Conservation (phyloP, 768 basidiomycete species). For the Boletus sensibilis region DNA sequence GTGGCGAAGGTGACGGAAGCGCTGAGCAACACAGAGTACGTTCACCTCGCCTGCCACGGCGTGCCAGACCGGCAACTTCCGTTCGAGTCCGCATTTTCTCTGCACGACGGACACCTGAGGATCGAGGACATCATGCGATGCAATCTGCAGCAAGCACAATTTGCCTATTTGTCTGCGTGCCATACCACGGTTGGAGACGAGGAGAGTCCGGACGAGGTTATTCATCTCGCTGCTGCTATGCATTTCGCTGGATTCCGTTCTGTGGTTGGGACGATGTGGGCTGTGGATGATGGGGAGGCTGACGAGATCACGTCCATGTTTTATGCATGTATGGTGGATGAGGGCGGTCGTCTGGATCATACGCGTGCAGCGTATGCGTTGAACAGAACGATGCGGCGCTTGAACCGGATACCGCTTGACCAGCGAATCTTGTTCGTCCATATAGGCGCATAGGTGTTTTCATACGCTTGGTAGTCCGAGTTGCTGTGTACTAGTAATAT, state of each 20-base stretch:
- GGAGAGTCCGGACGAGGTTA: conserved; percentile 10
- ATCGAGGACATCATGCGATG: conserved; percentile 10
- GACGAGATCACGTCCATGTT: background rate
- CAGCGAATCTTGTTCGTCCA: conserved; percentile 13
- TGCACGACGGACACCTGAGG: background rate
- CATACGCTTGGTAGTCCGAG: too few relatives aligned
- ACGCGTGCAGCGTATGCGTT: conserved; percentile 8
- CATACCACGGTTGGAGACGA: conserved; percentile 22
- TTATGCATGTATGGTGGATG: conserved; percentile 6
- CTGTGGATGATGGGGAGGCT: background rate
- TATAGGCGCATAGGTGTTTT: conserved; percentile 3
- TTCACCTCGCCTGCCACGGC: conserved; percentile 29
- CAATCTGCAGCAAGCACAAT: conserved; percentile 3
- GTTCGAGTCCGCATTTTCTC: conserved; percentile 16
- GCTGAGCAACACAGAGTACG: conserved; percentile 10
- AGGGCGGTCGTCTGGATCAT: background rate
- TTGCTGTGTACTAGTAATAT: too few relatives aligned
- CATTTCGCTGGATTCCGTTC: conserved; percentile 22
- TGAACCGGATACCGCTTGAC: conserved; percentile 3
- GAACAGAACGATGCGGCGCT: conserved; percentile 1
- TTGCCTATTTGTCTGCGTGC: conserved; percentile 25
- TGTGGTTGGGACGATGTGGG: background rate
- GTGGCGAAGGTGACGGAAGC: background rate
- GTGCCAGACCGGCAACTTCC: conserved; percentile 5
- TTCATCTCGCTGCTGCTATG: conserved; percentile 29